phyloP scores from a whole-genome alignment of 441 rosid species.

The Metrosideros polymorpha region DNA sequence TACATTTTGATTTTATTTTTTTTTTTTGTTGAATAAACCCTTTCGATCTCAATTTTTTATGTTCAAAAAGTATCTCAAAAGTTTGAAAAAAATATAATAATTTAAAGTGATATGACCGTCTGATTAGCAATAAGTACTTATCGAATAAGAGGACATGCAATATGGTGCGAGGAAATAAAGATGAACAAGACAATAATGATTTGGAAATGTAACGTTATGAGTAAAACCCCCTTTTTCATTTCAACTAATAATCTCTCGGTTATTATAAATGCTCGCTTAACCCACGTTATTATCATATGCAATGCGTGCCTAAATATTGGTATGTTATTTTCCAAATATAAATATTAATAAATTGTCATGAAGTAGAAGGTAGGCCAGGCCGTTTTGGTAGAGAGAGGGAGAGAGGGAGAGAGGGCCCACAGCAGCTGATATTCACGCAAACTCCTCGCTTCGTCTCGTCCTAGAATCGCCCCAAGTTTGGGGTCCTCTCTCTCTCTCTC shows the following conservation, averaged over 20 bases:
- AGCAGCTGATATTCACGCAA: background rate
- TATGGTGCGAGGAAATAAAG: background rate
- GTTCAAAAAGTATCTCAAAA: accelerated
- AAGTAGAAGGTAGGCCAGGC: background rate
- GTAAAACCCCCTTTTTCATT: background rate
- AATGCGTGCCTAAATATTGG: background rate
- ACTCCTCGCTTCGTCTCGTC: background rate
- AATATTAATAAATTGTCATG: background rate
- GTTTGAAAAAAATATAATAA: background rate
- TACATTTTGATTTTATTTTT: background rate
- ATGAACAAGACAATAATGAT: accelerated
- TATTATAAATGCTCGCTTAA: background rate
- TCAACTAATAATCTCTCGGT: background rate
- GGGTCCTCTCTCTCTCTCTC: background rate
- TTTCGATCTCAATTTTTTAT: background rate
- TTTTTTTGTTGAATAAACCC: background rate
- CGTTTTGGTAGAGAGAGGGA: background rate
- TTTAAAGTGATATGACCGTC: background rate
- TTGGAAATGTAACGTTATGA: background rate
- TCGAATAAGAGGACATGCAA: accelerated
- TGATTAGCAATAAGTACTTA: accelerated
- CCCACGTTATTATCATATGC: background rate
- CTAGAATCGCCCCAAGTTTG: background rate
- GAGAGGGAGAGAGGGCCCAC: background rate
- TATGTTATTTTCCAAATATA: background rate